Conservation (phyloP, 306 rosid species). For the Ziziphus jujuba region DNA sequence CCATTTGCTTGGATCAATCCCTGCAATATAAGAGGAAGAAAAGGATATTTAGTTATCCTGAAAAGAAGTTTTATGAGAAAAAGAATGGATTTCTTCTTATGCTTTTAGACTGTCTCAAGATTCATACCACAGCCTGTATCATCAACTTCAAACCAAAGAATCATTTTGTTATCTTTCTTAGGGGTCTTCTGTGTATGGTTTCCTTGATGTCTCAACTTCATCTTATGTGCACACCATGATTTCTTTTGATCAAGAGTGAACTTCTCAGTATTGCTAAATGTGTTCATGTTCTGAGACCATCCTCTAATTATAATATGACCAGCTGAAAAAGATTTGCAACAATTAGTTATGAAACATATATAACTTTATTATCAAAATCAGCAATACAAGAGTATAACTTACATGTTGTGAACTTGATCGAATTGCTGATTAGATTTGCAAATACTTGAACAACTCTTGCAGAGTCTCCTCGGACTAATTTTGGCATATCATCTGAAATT, state of each 20-base stretch:
- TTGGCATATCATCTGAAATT: slow-evolving; percentile 85
- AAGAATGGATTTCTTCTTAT: neutral
- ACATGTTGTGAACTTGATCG: slow-evolving; percentile 94
- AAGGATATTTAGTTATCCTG: slow-evolving; percentile 1
- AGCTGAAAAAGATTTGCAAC: slow-evolving; percentile 55
- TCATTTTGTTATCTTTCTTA: slow-evolving; percentile 64
- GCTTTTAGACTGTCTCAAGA: slow-evolving; percentile 15
- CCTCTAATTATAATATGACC: slow-evolving; percentile 94
- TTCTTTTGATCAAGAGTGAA: slow-evolving; percentile 56
- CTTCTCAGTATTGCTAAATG: slow-evolving; percentile 40
- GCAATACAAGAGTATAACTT: slow-evolving; percentile 32
- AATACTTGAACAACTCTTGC: slow-evolving; percentile 97
- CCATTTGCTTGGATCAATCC: slow-evolving; percentile 96
- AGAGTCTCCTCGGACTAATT: slow-evolving; percentile 86
- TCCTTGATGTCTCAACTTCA: slow-evolving; percentile 63
- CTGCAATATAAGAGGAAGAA: slow-evolving; percentile 34
- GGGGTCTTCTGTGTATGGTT: slow-evolving; percentile 46
- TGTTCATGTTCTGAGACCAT: slow-evolving; percentile 63
- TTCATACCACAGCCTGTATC: slow-evolving; percentile 94
- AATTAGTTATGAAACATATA: slow-evolving; percentile 1
- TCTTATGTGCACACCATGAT: slow-evolving; percentile 46
- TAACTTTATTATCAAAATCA: slow-evolving; percentile 1
- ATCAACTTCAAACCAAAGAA: slow-evolving; percentile 94
- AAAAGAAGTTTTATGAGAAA: neutral
- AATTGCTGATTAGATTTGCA: slow-evolving; percentile 92